Base-by-base conservation (phyloP, 495 filamentous ascomycete species). In the Apodospora peruviana region DNA sequence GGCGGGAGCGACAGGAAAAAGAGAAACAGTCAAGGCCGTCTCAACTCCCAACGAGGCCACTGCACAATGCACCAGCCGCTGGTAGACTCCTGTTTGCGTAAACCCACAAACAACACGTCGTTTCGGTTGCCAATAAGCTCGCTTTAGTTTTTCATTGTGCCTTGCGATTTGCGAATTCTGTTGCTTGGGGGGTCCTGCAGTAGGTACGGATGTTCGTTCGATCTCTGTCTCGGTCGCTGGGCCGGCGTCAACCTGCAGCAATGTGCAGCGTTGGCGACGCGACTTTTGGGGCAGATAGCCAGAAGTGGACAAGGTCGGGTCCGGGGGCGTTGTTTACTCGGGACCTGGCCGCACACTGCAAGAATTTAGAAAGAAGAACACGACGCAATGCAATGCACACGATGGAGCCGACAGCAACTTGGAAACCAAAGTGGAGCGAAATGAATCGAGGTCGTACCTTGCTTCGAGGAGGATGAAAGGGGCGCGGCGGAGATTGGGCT, bases 71-170 rank as follows among this genome's bases (percentile, higher is more conserved):
- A 52, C 43, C 32, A 34, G 22, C 42, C 23, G 16, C 9, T 18
- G 5, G 46, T 43, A 39, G 29, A 35, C 17, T 46, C 53, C 50
- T 44, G 57, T 56, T 58, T 48, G 49, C 43, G 43, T 37, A 52
- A 48, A 48, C 20, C 10, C 14, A 17, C 22, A 36, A 32, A 24
- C 39, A 40, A 39, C 48, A 27, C 24, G 49, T 47, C 19, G 57
- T 32, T 42, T 32, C 20, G 41, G 22, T 25, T 46, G 20, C 45
- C 50, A 57, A 57, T 41, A 36, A 43, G 34, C 49, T n/a, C 47
- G 51, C 43, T 41, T 52, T 52, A 50, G 20, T 18, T 24, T 41
- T 11, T 10, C 56, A 56, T 59, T 56, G 17, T 53, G 40, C 19
- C 17, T 16, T 38, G 34, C 16, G 29, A 42, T 29, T 19, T 32